These are phyloP conservation scores for Entomortierella beljakovae DNA, from an alignment of 192 early-diverging fungal species.

Conservation along the genomic window DNA sequence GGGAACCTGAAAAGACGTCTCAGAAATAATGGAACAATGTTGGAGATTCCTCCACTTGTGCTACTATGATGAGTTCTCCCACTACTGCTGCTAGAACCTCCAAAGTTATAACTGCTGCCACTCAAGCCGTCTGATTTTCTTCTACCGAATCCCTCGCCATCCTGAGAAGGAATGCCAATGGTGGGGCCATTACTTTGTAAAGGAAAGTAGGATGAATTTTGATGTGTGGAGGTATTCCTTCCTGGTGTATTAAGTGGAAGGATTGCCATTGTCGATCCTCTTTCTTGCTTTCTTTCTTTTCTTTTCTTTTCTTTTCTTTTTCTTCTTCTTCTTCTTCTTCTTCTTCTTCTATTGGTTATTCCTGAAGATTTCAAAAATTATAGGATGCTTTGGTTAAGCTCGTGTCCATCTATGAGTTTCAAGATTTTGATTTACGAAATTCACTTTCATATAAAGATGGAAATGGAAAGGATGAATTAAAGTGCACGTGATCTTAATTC, in stretches of 20 bases:
- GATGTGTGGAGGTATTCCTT: conserved; percentile 36
- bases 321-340: no score
- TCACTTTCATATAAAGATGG: no score
- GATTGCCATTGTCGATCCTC: conserved; percentile 41
- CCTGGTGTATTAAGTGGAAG: conserved; percentile 50
- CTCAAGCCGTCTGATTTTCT: conserved; percentile 39
- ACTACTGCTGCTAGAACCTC: not conserved
- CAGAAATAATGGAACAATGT: conserved; percentile 64
- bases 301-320: no score
- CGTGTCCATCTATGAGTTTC: no score
- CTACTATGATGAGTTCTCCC: conserved; percentile 1
- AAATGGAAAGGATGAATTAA: no score
- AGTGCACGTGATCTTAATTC: no score
- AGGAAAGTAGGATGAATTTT: conserved; percentile 35
- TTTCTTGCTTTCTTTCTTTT: no score
- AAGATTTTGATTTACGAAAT: no score
- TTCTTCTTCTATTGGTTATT: no score
- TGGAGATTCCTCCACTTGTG: conserved; percentile 19
- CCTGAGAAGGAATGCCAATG: conserved; percentile 29
- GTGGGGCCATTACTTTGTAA: conserved; percentile 22
- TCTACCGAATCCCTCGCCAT: conserved; percentile 18
- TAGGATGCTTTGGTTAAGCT: no score
- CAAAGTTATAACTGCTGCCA: conserved; percentile 7
- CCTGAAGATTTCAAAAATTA: no score
- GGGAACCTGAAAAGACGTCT: conserved; percentile 67